Percentiles rank a stretch among this genome's conserved stretches.
phyloP scores from a whole-genome alignment of 305 asterid species.

The Fraxinus latifolia region DNA sequence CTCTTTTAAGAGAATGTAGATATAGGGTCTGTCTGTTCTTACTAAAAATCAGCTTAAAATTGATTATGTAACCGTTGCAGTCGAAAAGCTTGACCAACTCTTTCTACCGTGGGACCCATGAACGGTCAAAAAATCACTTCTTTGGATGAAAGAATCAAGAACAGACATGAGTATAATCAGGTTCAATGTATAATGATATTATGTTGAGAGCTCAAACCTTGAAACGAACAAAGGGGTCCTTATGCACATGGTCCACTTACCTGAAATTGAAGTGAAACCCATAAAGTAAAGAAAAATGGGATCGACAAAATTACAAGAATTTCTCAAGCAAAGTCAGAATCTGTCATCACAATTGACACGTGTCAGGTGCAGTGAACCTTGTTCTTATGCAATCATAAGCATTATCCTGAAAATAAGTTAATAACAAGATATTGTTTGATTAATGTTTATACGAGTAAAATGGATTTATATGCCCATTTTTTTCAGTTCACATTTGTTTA shows the following conservation, averaged over 20 bases:
- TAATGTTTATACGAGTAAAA: background rate
- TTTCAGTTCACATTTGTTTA: background rate
- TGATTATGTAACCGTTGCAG: too few species aligned
- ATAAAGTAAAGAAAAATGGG: background rate
- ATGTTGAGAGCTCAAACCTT: background rate
- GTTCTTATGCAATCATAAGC: background rate
- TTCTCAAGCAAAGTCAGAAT: background rate
- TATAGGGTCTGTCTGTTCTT: too few species aligned
- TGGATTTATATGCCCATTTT: background rate
- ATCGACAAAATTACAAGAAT: background rate
- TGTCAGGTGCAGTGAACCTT: background rate
- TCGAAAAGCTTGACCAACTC: too few species aligned
- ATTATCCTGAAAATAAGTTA: background rate
- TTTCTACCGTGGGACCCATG: too few species aligned
- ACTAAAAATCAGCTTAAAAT: too few species aligned
- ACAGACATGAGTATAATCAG: background rate
- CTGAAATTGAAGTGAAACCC: background rate
- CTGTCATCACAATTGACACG: background rate
- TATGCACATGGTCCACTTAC: background rate
- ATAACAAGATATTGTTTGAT: background rate
- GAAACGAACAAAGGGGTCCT: background rate
- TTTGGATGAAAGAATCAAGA: too few species aligned
- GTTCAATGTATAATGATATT: background rate
- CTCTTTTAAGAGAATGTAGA: too few species aligned
- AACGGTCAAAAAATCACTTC: too few species aligned